phyloP scores from a whole-genome alignment of 345 rosid genomes.

The Tarenaya hassleriana region DNA sequence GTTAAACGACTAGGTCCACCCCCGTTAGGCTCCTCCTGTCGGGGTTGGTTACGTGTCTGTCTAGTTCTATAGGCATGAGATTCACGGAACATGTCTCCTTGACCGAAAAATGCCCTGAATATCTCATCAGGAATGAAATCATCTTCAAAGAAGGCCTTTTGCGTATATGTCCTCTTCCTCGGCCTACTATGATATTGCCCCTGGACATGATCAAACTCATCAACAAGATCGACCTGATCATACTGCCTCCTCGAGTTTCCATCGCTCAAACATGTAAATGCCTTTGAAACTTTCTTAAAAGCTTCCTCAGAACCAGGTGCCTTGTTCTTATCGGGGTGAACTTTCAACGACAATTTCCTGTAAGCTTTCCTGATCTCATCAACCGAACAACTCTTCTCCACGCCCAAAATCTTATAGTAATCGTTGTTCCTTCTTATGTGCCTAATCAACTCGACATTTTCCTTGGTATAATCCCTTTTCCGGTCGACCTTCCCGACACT shows the following conservation, averaged over 20 bases:
- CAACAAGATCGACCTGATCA: slow-evolving; percentile 64
- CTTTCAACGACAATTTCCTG: slow-evolving; percentile 78
- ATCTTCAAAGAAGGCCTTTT: slow-evolving; percentile 41
- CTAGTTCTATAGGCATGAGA: slow-evolving; percentile 46
- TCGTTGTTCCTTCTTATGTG: slow-evolving; percentile 48
- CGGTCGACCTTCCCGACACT: slow-evolving; percentile 22
- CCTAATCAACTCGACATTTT: slow-evolving; percentile 50
- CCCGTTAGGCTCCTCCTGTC: slow-evolving; percentile 51
- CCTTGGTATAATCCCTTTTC: no score
- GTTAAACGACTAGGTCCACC: slow-evolving; percentile 46
- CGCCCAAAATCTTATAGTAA: slow-evolving; percentile 63
- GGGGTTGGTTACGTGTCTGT: slow-evolving; percentile 29
- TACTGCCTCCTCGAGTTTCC: slow-evolving; percentile 59
- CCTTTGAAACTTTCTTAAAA: slow-evolving; percentile 66
- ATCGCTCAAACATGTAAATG: slow-evolving; percentile 77
- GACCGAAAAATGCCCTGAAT: slow-evolving; percentile 67
- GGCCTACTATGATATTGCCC: slow-evolving; percentile 47
- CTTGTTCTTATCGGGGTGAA: slow-evolving; percentile 94
- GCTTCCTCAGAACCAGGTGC: slow-evolving; percentile 94
- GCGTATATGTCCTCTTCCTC: slow-evolving; percentile 42
- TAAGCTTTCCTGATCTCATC: slow-evolving; percentile 79
- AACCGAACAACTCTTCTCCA: slow-evolving; percentile 58
- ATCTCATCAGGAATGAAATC: slow-evolving; percentile 75
- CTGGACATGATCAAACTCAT: slow-evolving; percentile 51
- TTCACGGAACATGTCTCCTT: slow-evolving; percentile 41